A percentile compares a stretch with the other conserved stretches of the same genome.
Evolutionary conservation across 1,284 basidiomycete species (phyloP).

Genomic region (Ceratobasidium sp.): DNA sequence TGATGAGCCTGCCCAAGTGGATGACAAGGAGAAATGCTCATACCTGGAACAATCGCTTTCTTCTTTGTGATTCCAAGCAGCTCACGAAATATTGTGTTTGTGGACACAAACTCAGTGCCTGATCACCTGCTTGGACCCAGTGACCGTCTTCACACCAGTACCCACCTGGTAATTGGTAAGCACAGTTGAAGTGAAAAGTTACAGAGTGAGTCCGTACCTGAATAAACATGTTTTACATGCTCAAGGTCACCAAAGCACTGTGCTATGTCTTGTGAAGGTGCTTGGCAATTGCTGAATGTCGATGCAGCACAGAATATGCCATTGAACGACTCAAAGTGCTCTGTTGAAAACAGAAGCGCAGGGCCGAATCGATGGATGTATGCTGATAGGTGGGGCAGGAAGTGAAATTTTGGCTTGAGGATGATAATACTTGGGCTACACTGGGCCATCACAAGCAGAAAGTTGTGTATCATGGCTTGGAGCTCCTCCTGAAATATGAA

Average conservation of each 20-base stretch:
- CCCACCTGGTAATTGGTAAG: neutral
- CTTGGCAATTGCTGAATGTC: constrained; percentile 45
- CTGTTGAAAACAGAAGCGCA: constrained; percentile 51
- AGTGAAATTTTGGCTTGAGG: constrained; percentile 54
- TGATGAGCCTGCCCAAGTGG: neutral
- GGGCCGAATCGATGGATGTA: constrained; percentile 54
- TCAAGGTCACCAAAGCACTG: constrained; percentile 51
- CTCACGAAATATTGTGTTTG: neutral
- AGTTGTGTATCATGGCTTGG: constrained; percentile 48
- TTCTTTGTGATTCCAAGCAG: constrained; percentile 3
- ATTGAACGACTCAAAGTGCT: constrained; percentile 55
- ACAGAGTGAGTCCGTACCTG: neutral
- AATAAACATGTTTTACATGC: constrained; percentile 51
- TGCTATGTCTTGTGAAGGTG: constrained; percentile 51
- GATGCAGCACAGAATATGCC: constrained; percentile 53
- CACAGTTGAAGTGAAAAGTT: neutral
- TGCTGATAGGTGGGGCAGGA: constrained; percentile 51
- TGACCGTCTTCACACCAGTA: neutral
- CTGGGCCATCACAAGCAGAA: constrained; percentile 1
- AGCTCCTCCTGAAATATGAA: constrained; percentile 49
- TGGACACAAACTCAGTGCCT: neutral
- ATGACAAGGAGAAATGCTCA: neutral
- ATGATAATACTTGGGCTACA: constrained; percentile 48
- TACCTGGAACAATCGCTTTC: constrained; percentile 1
- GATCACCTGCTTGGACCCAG: constrained; percentile 9